Base-by-base conservation (phyloP, 257 asterid genomes). In the Lycium ferocissimum region DNA sequence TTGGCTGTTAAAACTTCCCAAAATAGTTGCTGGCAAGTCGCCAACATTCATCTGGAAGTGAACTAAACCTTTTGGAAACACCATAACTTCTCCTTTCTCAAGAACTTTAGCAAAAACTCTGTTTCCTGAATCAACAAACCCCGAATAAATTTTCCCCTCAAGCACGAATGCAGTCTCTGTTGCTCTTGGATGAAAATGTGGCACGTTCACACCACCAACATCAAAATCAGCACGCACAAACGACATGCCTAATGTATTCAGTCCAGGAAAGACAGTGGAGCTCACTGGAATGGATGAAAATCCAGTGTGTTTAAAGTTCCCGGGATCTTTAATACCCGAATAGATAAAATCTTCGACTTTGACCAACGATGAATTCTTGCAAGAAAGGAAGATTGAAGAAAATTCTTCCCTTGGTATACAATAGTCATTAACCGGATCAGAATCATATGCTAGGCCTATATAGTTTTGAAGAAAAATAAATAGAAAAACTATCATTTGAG, bases 21-120 rank as follows among this genome's bases (percentile, higher is more conserved):
- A 5, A 71, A 94, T 91, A 2, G 97, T 87, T 0, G 98, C 97
- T 1, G 73, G 85, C 1, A 90, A 85, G 11, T 92, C 84, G 18
- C 94, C 97, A 3, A 94, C 71, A 35, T 94, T 95, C 98, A 94
- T 92, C 92, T 94, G 98, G 53, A 95, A 95, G 76, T 93, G 98
- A 78, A 95, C 43, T 22, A 95, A 40, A 0, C 98, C 98, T 85
- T 80, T 89, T 3, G 98, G 98, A 82, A 94, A 92, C 76, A 95
- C 96, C 97, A 95, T 94, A 1, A 95, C 98, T 51, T 94, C 97
- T 14, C 97, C 98, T 43, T 90, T 91, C 91, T 92, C 98, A 33
- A 94, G 51, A 47, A 93, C 95, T 82, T 88, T 92, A 0, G 96
- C 95, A 51, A 92, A 93, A 9, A 95, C 93, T 5, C 89, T 78